phyloP scores from a whole-genome alignment of 768 basidiomycete species.

The Kwoniella mangroviensis region DNA sequence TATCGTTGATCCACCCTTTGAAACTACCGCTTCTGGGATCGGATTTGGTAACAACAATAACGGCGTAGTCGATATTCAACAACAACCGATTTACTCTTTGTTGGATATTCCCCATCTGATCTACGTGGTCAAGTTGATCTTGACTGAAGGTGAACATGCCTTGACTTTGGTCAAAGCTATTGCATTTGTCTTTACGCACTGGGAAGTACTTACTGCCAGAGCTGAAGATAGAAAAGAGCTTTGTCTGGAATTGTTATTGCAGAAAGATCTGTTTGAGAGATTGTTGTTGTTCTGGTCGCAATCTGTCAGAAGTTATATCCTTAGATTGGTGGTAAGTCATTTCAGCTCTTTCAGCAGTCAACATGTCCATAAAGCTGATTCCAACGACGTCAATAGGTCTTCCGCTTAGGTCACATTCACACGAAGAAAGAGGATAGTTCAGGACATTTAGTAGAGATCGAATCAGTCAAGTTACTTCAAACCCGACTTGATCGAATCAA shows the following conservation, averaged over 20 bases:
- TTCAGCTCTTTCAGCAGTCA: neutral
- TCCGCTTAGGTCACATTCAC: conserved; percentile 59
- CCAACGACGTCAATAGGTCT: conserved; percentile 41
- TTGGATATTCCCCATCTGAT: conserved; percentile 60
- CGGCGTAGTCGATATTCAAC: neutral
- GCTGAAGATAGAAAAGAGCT: conserved; percentile 57
- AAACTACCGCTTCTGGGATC: conserved; percentile 20
- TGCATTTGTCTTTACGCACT: conserved; percentile 60
- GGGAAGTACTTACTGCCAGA: conserved; percentile 56
- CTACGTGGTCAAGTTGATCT: conserved; percentile 55
- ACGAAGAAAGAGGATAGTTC: conserved; percentile 47
- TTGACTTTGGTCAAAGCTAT: conserved; percentile 60
- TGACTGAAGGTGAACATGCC: conserved; percentile 60
- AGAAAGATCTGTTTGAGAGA: conserved; percentile 58
- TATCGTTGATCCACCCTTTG: conserved; percentile 56
- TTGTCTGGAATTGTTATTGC: conserved; percentile 58
- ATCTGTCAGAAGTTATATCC: conserved; percentile 55
- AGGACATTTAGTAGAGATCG: conserved; percentile 53
- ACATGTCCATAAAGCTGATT: conserved; percentile 2
- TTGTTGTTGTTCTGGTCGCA: conserved; percentile 59
- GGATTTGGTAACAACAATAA: neutral
- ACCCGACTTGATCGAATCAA: conserved; percentile 59
- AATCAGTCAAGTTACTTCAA: conserved; percentile 57
- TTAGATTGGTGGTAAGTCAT: conserved; percentile 58
- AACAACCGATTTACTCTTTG: conserved; percentile 30